Percentiles rank a stretch among this genome's conserved stretches.
Evolutionary conservation across 2,329 filamentous ascomycete genomes (phyloP).

Genomic region (Neodidymelliopsis sp.): DNA sequence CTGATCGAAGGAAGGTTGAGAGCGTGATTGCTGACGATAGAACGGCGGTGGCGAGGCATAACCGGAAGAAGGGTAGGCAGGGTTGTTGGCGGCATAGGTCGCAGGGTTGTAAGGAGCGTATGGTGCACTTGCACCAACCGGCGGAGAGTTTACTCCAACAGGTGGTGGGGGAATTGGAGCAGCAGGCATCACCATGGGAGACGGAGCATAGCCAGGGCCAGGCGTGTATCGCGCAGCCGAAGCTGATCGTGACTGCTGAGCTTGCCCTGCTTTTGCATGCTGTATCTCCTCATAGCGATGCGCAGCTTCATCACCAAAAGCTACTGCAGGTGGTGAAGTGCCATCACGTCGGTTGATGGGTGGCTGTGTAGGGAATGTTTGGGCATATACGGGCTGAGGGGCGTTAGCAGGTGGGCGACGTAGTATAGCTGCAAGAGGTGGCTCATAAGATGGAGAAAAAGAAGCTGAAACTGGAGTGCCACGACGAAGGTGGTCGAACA

Average conservation of each 20-base stretch:
- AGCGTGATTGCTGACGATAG: conserved; percentile 45
- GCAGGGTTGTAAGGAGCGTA: conserved; percentile 44
- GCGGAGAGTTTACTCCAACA: conserved; percentile 27
- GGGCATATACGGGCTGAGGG: conserved; percentile 34
- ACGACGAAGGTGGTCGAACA: conserved; percentile 30
- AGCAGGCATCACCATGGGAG: conserved; percentile 29
- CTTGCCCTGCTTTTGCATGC: conserved; percentile 12
- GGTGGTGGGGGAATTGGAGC: conserved; percentile 34
- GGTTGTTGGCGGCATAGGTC: conserved; percentile 33
- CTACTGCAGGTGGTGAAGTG: conserved; percentile 15
- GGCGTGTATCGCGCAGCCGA: conserved; percentile 44
- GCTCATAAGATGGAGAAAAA: conserved; percentile 47
- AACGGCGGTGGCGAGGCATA: conserved; percentile 46
- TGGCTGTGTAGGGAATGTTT: conserved; percentile 15
- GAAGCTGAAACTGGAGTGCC: conserved; percentile 40
- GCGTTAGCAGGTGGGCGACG: conserved; percentile 44
- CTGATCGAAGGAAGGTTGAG: conserved; percentile 39
- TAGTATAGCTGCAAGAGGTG: conserved; percentile 45
- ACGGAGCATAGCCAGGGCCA: conserved; percentile 41
- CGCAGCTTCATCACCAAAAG: conserved; percentile 15
- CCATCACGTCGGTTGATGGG: conserved; percentile 2
- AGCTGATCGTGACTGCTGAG: conserved; percentile 23
- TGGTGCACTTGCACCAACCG: conserved; percentile 2
- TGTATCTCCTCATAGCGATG: conserved; percentile 15
- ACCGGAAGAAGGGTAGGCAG: conserved; percentile 27